These are phyloP conservation scores for Acacia crassicarpa DNA, from an alignment of 306 rosid species.

Conservation along the genomic window DNA sequence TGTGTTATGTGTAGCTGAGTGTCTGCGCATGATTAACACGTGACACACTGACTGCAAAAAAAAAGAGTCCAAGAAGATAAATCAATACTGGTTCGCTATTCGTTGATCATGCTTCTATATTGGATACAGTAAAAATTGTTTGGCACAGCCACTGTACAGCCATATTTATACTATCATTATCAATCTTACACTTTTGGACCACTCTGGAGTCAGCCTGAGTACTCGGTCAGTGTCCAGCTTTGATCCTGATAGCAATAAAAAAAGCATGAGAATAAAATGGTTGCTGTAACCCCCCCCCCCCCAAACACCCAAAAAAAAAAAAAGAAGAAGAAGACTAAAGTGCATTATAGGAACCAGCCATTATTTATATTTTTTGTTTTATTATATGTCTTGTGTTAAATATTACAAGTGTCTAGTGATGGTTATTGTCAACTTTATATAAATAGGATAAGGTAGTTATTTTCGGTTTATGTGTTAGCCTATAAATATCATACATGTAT, in stretches of 20 bases:
- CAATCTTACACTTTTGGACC: constrained; percentile 90
- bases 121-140: background rate
- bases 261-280: constrained; percentile 20
- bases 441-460: too few species aligned
- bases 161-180: constrained; percentile 18
- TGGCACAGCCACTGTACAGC: constrained; percentile 9
- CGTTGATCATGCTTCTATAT: constrained; percentile 6
- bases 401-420: too few species aligned
- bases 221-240: constrained; percentile 69
- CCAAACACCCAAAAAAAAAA: too few species aligned
- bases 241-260: constrained; percentile 54
- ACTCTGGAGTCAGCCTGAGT: constrained; percentile 72
- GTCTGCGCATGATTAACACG: background rate
- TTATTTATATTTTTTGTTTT: too few species aligned
- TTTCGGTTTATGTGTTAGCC: too few species aligned
- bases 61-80: background rate
- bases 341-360: background rate
- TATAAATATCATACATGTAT: too few species aligned
- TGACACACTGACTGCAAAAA: background rate
- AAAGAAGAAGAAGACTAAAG: background rate
- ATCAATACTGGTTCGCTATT: background rate
- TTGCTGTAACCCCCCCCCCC: background rate
- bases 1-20: constrained; percentile 2
- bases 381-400: too few species aligned
- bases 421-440: too few species aligned